Conservation (phyloP, 768 basidiomycete species). For the Termitomyces sp. region DNA sequence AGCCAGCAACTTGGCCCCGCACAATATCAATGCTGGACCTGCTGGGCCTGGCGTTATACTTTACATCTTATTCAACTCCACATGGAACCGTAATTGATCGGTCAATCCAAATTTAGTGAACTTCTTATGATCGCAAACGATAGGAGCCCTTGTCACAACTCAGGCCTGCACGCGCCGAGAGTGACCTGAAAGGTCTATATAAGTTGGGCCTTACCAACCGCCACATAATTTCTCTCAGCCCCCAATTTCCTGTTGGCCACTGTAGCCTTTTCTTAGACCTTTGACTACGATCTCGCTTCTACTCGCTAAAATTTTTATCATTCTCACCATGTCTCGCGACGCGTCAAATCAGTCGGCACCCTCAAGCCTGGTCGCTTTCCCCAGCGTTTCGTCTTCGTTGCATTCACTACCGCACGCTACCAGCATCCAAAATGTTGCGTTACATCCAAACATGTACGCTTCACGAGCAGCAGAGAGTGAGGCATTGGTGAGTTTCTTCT, state of each 20-base stretch:
- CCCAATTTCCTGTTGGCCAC: slow-evolving; percentile 7
- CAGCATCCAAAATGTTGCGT: slow-evolving; percentile 55
- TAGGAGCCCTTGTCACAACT: slow-evolving; percentile 26
- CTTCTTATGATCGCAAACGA: slow-evolving; percentile 22
- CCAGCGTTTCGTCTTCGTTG: slow-evolving; percentile 65
- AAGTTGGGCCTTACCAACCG: slow-evolving; percentile 20
- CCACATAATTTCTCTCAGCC: slow-evolving; percentile 20
- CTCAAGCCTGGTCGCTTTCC: slow-evolving; percentile 61
- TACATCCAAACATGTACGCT: slow-evolving; percentile 69
- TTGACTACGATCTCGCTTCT: slow-evolving; percentile 12
- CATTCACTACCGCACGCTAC: slow-evolving; percentile 68
- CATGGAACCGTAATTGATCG: slow-evolving; percentile 21
- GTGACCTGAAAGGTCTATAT: slow-evolving; percentile 22
- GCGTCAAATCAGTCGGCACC: slow-evolving; percentile 33
- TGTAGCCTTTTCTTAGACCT: slow-evolving; percentile 11
- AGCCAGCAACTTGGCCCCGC: slow-evolving; percentile 6
- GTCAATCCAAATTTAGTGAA: slow-evolving; percentile 19
- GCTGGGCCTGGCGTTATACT: slow-evolving; percentile 11
- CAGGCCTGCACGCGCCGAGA: slow-evolving; percentile 10
- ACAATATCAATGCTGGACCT: not conserved
- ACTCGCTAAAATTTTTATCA: slow-evolving; percentile 4
- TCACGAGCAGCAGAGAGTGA: slow-evolving; percentile 66
- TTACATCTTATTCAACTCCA: slow-evolving; percentile 13
- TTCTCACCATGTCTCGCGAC: slow-evolving; percentile 27
- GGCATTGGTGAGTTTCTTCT: slow-evolving; percentile 50